Base-by-base conservation (phyloP, 495 filamentous ascomycete genomes). In the Entonaema liquescens region DNA sequence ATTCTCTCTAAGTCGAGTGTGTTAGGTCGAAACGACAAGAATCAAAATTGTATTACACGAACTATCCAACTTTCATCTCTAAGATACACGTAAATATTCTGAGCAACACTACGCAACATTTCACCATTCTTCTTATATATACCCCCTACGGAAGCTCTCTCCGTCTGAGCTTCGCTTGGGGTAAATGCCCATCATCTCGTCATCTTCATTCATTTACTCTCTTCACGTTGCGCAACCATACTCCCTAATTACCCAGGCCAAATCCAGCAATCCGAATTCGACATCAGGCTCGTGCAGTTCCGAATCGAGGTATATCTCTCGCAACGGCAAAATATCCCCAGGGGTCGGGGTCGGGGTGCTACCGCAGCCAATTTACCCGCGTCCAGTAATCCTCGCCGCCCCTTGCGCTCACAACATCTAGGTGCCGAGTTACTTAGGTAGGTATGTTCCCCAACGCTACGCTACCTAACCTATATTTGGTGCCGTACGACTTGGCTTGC, bases 281-380 rank as follows among this genome's bases (percentile, higher is more conserved):
- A 56, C n/a, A 5, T 13, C 38, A 26, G 21, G 28, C 25, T 13
- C 35, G 1, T 53, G 36, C 50, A 54, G 36, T 35, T 64, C 69
- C 63, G 69, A 53, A 26, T 67, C 17, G 53, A 50, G 21, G 19
- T 15, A 2, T 7, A 5, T 57, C 40, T 60, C 64, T 63, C 17
- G 42, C 25, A 59, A 55, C 47, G 69, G 59, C 23, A 72, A 72
- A 64, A 7, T 67, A 21, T 50, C 8, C 38, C 38, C 8, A 21
- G 26, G 31, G 28, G 44, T 59, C 9, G 21, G 62, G n/a, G n/a
- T n/a, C n/a, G n/a, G n/a, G 49, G 64, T 60, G 15, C 26, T 59
- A 59, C 19, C 59, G 31, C 55, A 31, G 40, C 1, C 38, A 65
- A 62, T 73, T 73, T 73, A 73, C 35, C 70, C 70, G 65, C 52